Conservation (phyloP, 2,329 filamentous ascomycete species). For the Aspergillus sp. region DNA sequence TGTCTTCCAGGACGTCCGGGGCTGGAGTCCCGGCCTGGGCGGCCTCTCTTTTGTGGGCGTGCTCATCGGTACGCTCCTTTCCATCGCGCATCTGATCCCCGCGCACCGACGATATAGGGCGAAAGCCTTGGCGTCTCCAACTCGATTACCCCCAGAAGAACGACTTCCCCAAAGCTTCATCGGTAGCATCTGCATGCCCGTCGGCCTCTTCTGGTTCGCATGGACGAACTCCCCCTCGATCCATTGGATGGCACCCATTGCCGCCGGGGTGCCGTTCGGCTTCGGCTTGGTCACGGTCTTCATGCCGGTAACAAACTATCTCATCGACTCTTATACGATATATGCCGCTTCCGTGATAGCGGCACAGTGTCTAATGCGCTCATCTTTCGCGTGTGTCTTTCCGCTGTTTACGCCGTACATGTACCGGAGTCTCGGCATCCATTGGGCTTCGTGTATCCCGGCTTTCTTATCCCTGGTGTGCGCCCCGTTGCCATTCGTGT, state of each 20-base stretch:
- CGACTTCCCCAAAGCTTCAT: constrained; percentile 48
- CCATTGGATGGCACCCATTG: constrained; percentile 29
- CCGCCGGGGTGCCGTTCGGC: constrained; percentile 28
- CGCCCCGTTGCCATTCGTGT: background rate
- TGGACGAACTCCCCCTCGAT: constrained; percentile 49
- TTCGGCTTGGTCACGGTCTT: constrained; percentile 34
- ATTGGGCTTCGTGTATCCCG: background rate
- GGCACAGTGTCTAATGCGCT: constrained; percentile 26
- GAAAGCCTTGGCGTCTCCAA: background rate
- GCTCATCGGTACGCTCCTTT: background rate
- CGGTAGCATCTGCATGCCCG: constrained; percentile 48
- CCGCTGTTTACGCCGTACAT: background rate
- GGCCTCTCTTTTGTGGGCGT: background rate
- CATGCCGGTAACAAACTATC: constrained; percentile 32
- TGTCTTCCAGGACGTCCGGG: constrained; percentile 4
- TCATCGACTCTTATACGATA: constrained; percentile 35
- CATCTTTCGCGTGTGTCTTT: constrained; percentile 8
- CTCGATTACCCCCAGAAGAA: background rate
- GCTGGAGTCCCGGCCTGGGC: constrained; percentile 1
- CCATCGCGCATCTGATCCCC: background rate
- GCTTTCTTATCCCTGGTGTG: background rate
- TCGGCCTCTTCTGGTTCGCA: constrained; percentile 56
- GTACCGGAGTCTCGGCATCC: background rate
- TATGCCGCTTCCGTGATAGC: constrained; percentile 35
- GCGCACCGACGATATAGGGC: background rate